Evolutionary conservation across 495 filamentous ascomycete species (phyloP), one percentile per base, ranked within the genome.

Genomic region (Staphylotrichum longicolle): DNA sequence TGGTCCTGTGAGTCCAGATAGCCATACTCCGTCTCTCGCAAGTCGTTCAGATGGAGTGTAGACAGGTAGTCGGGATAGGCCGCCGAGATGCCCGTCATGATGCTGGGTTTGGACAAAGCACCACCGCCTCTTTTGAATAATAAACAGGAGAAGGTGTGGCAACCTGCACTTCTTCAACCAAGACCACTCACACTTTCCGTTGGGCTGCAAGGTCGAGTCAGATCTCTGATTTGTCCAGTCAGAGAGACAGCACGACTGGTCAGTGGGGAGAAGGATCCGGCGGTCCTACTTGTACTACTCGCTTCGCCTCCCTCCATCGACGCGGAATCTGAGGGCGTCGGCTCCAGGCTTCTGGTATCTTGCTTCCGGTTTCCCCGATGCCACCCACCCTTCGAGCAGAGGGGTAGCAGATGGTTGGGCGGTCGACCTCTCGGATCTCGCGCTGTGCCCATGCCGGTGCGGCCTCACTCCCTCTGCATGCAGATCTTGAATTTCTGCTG

Each of bases 1-100:
- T 75, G 73, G 58, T 68, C 58, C 35, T 72, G 63, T 2, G 57
- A 57, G 58, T 75, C 70, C 34, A 75, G 68, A 53, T 72, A 70
- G 50, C 58, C 32, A 50, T 75, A 75, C 40, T 73, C 67, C 4
- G 56, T 65, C 8, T 32, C 51, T 7, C 72, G 65, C 5, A 75
- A 63, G 5, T 44, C 35, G 57, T 75, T 71, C 4, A 75, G 63
- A 14, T 47, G 62, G 34, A 60, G 44, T 2, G 71, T 75, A 10
- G 41, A 47, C 8, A 6, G 11, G 58, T 74, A 74, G 34, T 74
- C 70, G 2, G 70, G 72, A 60, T 67, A 66, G 9, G 5, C 4
- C 3, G 9, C 27, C 10, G 20, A 10, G 7, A 61, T 55, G 39
- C 51, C 39, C n/a, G 39, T 48, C 64, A 61, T 62, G 35, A 9